Base-by-base conservation (phyloP, 768 basidiomycete genomes). In the Lactifluus hygrophoroides region DNA sequence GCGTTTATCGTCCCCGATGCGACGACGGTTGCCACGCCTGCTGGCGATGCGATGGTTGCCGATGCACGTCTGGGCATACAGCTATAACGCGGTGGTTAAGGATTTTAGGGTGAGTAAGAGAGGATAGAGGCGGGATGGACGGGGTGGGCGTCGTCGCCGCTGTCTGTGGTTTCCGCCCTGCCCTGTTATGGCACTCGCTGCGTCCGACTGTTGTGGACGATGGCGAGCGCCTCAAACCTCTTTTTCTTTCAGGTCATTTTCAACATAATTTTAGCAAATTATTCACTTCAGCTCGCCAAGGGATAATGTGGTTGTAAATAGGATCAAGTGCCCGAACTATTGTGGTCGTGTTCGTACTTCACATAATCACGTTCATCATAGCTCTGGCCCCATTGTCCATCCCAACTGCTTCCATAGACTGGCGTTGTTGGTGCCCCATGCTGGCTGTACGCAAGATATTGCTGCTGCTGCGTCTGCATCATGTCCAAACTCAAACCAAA, bases 401-500 rank as follows among this genome's bases (percentile, higher is more conserved):
- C 55, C 56, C 56, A 61, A 19, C 60, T 34, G 17, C 44, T 32
- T 17, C 43, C 56, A 47, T 57, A 47, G 34, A 27, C 50, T 13
- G 45, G 50, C 16, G 56, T 19, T 16, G 58, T 49, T 5, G 46
- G 43, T 38, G 30, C 10, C 7, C 40, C 54, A 23, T 59, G 60
- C 32, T 59, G 54, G n/a, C 9, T 11, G 42, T 65, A 67, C 13
- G 43, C 50, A 7, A 11, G 21, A 44, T 62, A 57, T n/a, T 44
- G 40, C 25, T 60, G 67, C 48, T 50, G 56, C 47, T 51, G 59
- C 16, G 34, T 48, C 25, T 58, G 60, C 57, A 56, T 53, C 51
- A 67, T 67, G 56, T 66, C 70, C 59, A 78, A 60, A 49, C 76
- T 73, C 56, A 83, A 68, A 25, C 82, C 85, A 61, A 88, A 86